phyloP scores from a whole-genome alignment of 257 asterid species.

The Solanum verrucosum region DNA sequence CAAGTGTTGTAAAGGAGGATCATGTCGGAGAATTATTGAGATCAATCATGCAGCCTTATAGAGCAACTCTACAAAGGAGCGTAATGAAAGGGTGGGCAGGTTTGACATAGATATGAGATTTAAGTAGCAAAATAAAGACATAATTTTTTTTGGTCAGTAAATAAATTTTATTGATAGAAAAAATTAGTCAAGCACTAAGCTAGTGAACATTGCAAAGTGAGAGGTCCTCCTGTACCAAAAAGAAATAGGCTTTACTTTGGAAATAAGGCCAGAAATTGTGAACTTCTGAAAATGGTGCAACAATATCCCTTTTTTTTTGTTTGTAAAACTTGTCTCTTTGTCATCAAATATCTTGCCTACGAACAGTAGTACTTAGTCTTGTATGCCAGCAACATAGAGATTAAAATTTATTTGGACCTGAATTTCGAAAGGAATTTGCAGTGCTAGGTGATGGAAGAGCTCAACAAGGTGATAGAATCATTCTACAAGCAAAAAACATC shows the following conservation, averaged over 20 bases:
- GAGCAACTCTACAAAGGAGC: neutral
- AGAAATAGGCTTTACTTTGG: neutral
- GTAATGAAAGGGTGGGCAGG: neutral
- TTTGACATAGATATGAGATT: neutral
- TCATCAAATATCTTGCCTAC: neutral
- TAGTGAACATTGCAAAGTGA: neutral
- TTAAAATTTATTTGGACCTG: neutral
- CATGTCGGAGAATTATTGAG: neutral
- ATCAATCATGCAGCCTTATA: neutral
- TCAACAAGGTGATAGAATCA: neutral
- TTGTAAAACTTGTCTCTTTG: neutral
- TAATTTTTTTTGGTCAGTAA: neutral
- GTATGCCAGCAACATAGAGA: neutral
- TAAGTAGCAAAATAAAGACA: neutral
- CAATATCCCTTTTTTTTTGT: neutral
- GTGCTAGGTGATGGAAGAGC: constrained; percentile 3
- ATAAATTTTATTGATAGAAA: neutral
- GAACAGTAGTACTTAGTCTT: neutral
- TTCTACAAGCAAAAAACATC: neutral
- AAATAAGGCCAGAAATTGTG: neutral
- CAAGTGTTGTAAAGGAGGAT: neutral
- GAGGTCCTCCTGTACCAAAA: neutral
- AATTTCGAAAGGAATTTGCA: neutral
- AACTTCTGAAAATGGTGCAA: neutral
- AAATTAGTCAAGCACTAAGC: neutral